Evolutionary conservation across 2,329 filamentous ascomycete species (phyloP).

Genomic region (Aureobasidium musti): DNA sequence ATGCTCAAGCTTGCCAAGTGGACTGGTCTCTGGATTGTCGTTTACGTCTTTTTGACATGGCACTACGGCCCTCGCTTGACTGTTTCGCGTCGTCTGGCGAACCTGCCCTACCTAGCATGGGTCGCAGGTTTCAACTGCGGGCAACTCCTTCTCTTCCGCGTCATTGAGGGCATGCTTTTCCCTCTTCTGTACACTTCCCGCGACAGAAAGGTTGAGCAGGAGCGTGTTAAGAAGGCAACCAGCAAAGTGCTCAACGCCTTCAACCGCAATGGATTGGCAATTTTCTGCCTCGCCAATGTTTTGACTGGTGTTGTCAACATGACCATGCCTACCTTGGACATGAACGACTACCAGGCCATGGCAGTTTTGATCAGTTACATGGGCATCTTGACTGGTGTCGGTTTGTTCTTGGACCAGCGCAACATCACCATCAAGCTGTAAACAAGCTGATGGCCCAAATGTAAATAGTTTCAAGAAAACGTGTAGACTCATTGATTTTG

Average conservation of each 20-base stretch:
- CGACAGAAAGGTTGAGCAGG: conserved; percentile 59
- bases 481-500: neutral
- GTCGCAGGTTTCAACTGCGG: conserved; percentile 84
- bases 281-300: conserved; percentile 87
- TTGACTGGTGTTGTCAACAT: conserved; percentile 88
- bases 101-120: conserved; percentile 92
- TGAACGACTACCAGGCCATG: conserved; percentile 66
- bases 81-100: conserved; percentile 87
- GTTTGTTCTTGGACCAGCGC: conserved; percentile 65
- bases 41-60: conserved; percentile 69
- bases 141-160: conserved; percentile 77
- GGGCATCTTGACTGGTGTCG: conserved; percentile 64
- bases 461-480: neutral
- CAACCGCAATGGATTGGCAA: conserved; percentile 81
- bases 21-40: conserved; percentile 65
- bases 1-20: conserved; percentile 61
- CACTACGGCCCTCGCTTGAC: conserved; percentile 72
- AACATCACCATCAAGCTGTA: conserved; percentile 72
- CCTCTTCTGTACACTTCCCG: conserved; percentile 65
- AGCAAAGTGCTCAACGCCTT: conserved; percentile 79
- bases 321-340: conserved; percentile 77
- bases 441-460: neutral
- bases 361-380: conserved; percentile 74
- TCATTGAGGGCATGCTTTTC: conserved; percentile 77
- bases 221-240: conserved; percentile 68